Conservation (phyloP, 2,329 filamentous ascomycete genomes). For the Biscogniauxia marginata region DNA sequence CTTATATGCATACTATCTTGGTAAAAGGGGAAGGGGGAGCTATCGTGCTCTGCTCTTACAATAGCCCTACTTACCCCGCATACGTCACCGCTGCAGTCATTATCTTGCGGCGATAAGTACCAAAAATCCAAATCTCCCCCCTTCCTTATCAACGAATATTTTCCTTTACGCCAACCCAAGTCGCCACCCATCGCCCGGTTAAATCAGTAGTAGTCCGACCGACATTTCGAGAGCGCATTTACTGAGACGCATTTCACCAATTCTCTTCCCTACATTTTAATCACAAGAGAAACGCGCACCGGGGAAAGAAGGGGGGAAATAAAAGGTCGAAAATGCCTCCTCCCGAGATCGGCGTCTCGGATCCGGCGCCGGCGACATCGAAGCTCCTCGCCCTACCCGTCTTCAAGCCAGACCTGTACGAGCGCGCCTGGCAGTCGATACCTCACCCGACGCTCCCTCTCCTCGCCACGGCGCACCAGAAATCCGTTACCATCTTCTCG, state of each 20-base stretch:
- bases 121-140: background rate
- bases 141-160: background rate
- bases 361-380: background rate
- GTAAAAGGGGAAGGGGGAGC: no score
- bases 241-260: no score
- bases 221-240: background rate
- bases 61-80: background rate
- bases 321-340: background rate
- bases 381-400: constrained; percentile 46
- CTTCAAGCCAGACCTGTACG: constrained; percentile 57
- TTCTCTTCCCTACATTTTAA: no score
- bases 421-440: constrained; percentile 80
- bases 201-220: background rate
- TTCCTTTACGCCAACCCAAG: background rate
- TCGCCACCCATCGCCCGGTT: background rate
- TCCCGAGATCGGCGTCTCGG: background rate
- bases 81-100: background rate
- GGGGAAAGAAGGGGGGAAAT: background rate
- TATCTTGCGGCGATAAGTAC: background rate
- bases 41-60: no score
- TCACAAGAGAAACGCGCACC: no score
- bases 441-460: constrained; percentile 87
- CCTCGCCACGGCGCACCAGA: constrained; percentile 84
- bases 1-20: no score
- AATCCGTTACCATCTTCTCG: constrained; percentile 86